Conservation (phyloP, 352 stramenopile species). For the Hyaloperonospora arabidopsidis region DNA sequence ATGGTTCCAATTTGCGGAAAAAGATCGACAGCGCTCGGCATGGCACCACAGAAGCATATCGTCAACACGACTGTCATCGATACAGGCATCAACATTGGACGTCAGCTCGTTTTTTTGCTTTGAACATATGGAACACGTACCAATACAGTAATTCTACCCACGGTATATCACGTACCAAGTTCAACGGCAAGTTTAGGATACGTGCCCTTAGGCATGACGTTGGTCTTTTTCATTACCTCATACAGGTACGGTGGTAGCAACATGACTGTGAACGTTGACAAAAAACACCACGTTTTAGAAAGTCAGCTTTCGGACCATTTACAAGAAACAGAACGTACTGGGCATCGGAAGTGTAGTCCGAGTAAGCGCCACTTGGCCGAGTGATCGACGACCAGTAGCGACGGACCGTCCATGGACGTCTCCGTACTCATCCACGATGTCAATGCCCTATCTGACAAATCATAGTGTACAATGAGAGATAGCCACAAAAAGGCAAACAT, state of each 20-base stretch:
- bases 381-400: conserved; percentile 66
- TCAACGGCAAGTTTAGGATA: conserved; percentile 71
- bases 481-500: not conserved
- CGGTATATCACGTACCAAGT: conserved; percentile 36
- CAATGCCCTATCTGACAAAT: conserved; percentile 63
- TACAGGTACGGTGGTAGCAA: conserved; percentile 77
- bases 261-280: conserved; percentile 35
- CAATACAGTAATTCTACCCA: not conserved
- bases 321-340: conserved; percentile 35
- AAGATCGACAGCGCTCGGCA: conserved; percentile 69
- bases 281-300: not conserved
- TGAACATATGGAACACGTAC: not conserved
- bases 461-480: conserved; percentile 3
- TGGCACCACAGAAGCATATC: conserved; percentile 67
- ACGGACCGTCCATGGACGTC: conserved; percentile 72
- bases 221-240: conserved; percentile 64
- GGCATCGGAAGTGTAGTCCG: conserved; percentile 71
- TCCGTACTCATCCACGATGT: conserved; percentile 75
- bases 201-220: conserved; percentile 61
- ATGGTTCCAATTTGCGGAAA: conserved; percentile 79
- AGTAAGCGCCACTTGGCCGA: conserved; percentile 73
- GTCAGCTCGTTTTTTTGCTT: conserved; percentile 2
- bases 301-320: no score
- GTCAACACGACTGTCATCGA: conserved; percentile 47
- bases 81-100: conserved; percentile 3